Evolutionary conservation across 2,329 filamentous ascomycete species (phyloP).

Genomic region (Monilinia vaccinii-corymbosi): DNA sequence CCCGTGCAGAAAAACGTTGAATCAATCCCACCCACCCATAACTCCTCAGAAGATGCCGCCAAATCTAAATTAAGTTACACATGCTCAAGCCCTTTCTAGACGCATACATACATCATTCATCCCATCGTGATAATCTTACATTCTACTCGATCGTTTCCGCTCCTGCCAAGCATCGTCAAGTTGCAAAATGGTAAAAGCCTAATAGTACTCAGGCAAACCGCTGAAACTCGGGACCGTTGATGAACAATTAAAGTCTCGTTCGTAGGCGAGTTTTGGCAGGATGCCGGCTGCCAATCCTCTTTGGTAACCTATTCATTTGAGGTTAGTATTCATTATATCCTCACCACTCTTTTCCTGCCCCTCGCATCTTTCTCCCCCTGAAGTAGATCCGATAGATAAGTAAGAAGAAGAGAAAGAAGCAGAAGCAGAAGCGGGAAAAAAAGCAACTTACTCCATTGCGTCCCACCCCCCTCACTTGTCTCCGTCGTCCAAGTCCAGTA

Average conservation of each 20-base stretch:
- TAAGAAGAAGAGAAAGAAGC: conserved; percentile 29
- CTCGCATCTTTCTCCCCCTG: background rate
- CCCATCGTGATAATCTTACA: background rate
- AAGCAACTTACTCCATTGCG: conserved; percentile 64
- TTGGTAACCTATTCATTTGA: conserved; percentile 2
- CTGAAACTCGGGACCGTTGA: conserved; percentile 44
- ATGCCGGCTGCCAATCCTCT: conserved; percentile 43
- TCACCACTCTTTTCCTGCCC: background rate
- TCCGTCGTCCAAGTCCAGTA: conserved; percentile 99
- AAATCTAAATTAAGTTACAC: background rate
- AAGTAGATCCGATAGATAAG: conserved; percentile 52
- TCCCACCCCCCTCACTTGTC: conserved; percentile 37
- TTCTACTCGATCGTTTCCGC: no score
- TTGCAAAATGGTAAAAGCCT: background rate
- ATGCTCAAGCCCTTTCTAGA: background rate
- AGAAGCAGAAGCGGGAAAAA: conserved; percentile 36
- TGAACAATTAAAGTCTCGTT: conserved; percentile 60
- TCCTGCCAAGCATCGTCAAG: background rate
- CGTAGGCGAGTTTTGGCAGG: conserved; percentile 66
- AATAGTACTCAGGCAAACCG: conserved; percentile 44
- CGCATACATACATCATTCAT: background rate
- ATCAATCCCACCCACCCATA: background rate
- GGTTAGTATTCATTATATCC: background rate
- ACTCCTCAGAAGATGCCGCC: background rate
- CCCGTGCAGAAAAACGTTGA: background rate